Base-by-base conservation (phyloP, 1,284 basidiomycete species). In the Cerrena zonata region DNA sequence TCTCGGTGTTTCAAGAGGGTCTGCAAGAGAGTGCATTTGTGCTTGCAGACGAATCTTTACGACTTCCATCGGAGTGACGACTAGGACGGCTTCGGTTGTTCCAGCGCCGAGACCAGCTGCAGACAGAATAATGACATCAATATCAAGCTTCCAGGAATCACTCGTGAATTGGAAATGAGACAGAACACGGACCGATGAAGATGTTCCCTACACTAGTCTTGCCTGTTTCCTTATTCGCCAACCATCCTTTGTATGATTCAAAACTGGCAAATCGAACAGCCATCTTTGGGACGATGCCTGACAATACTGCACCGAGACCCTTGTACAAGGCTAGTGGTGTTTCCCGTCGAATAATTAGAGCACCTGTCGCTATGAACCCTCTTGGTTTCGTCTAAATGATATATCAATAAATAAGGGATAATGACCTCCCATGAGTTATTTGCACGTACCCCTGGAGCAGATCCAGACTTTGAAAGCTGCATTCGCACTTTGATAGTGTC, bases 211-310 rank as follows among this genome's bases (percentile, higher is more conserved):
- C 73, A 51, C 75, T 81, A 4, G 91, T 89, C 65, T 84, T 79
- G 47, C 92, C 91, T 0, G 89, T 92, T 39, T 73, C 64, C 60
- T 80, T 78, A 63, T 93, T 81, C 2, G 89, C 83, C 43, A 99
- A 71, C 77, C 79, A 82, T 0, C 70, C 76, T 71, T 97, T 96
- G 80, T 99, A 99, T 50, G 82, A 75, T 74, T 99, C 95, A 67
- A 99, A 99, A 67, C 89, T 92, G 37, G 96, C 94, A 69, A 99
- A 99, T 39, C 96, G 90, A 65, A 95, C 98, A 48, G 94, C 94
- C 96, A 99, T 99, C 76, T 99, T 99, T 3, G 96, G 96, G 1
- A 98, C 93, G 67, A 99, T 99, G 25, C 94, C 94, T 11, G 92
- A 89, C 21, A 96, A 76, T 34, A 99, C 95, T n/a, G 95, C 95